Percentiles rank a stretch among this genome's conserved stretches.
These are phyloP conservation scores for Fomitopsis palustris DNA, from an alignment of 1,284 basidiomycete genomes.

Conservation along the genomic window DNA sequence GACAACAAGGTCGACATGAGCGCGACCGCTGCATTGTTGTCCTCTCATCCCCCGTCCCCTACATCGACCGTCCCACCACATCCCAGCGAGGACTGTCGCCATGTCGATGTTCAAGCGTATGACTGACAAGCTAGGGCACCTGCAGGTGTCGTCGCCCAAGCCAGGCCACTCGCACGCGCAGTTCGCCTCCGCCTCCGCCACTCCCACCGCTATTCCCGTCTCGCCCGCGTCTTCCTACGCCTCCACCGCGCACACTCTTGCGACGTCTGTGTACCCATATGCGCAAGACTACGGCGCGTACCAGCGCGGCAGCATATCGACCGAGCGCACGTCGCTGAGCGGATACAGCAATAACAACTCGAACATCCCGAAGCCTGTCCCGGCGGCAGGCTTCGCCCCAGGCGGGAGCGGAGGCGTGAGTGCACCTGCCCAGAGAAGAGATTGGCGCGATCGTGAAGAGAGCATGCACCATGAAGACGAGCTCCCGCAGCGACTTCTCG, in stretches of 20 bases:
- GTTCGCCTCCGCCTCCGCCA: conserved; percentile 11
- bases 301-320: conserved; percentile 62
- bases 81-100: background rate
- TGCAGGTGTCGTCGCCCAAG: conserved; percentile 1
- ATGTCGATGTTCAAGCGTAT: conserved; percentile 39
- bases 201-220: conserved; percentile 16
- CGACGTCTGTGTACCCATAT: background rate
- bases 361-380: conserved; percentile 13
- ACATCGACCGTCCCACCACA: background rate
- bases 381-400: background rate
- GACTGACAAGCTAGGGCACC: conserved; percentile 39
- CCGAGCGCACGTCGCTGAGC: conserved; percentile 55
- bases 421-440: conserved; percentile 2
- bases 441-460: conserved; percentile 3
- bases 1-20: conserved; percentile 2
- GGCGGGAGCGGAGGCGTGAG: conserved; percentile 3
- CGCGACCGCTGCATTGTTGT: background rate
- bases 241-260: conserved; percentile 4
- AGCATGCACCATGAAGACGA: background rate
- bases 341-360: conserved; percentile 40
- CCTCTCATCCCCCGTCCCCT: background rate
- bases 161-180: background rate
- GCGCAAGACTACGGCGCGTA: conserved; percentile 16
- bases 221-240: conserved; percentile 20
- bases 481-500: conserved; percentile 9